Conservation (phyloP, 1,139 yeast genomes). For the Debaryomyces subglobosus region DNA sequence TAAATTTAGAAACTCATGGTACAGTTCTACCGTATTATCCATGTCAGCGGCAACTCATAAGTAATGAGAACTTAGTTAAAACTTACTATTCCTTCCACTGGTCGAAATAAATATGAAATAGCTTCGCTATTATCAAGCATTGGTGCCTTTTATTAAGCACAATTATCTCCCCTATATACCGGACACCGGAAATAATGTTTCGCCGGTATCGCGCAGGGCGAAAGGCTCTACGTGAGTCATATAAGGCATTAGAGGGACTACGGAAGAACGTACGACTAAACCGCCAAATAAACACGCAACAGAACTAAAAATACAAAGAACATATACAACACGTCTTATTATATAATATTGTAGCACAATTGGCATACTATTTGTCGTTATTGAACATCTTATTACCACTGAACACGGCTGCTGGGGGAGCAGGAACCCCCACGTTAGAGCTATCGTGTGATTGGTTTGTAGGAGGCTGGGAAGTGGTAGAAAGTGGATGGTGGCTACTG, state of each 20-base stretch:
- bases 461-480: slow-evolving; percentile 10
- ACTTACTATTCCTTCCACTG: neutral
- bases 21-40: slow-evolving; percentile 28
- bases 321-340: neutral
- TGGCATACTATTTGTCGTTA: slow-evolving; percentile 13
- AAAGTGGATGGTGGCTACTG: slow-evolving; percentile 15
- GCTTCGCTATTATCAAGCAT: slow-evolving; percentile 5
- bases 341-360: neutral
- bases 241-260: neutral
- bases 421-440: slow-evolving; percentile 15
- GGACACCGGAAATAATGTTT: neutral
- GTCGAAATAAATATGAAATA: slow-evolving; percentile 2
- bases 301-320: neutral
- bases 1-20: slow-evolving; percentile 33
- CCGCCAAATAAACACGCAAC: neutral
- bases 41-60: slow-evolving; percentile 8
- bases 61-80: neutral
- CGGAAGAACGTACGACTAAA: neutral
- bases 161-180: neutral
- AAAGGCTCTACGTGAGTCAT: slow-evolving; percentile 2
- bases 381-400: slow-evolving; percentile 15
- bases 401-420: slow-evolving; percentile 21
- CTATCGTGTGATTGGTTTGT: slow-evolving; percentile 12
- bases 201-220: slow-evolving; percentile 1
- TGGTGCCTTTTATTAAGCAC: neutral